Evolutionary conservation across 1,284 basidiomycete genomes (phyloP), one percentile per base, ranked within the genome.

Genomic region (Puccinia novopanici): DNA sequence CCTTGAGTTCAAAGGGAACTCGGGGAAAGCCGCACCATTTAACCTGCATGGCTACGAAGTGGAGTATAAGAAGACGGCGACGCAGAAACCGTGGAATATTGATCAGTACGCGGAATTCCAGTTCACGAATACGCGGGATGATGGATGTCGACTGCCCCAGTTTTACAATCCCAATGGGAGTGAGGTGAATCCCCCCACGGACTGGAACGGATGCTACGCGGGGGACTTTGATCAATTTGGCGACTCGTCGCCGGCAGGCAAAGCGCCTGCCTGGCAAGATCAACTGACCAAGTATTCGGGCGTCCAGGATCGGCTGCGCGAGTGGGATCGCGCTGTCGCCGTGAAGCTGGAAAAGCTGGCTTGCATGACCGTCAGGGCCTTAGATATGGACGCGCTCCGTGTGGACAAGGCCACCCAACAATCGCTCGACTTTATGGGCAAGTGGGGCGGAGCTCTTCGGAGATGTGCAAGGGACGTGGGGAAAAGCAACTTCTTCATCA

Each of bases 231-330:
- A 96, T 86, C 93, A 95, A 82, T 96, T 92, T 83, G 94, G 94
- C 82, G 94, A 96, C 87, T 92, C 93, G 89, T 93, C 95, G 85
- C 94, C 94, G 82, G 95, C 95, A 85, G 94, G 94, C 91, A 93
- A 95, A 59, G 93, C 55, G 84, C 86, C 86, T 55, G 86, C 87
- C 84, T 87, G 87, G 92, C 89, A 95, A 84, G 93, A 93, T 89
- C 92, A 95, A 86, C 87, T 96, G 42, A 90, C 93, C 83, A 96
- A 96, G 86, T 95, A 95, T 86, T 93, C 93, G 54, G 94, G 93
- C 80, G 76, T 83, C 24, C 82, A 83, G 68, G 82, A 83, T 42
- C 82, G 82, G 34, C 73, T 83, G 27, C 81, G 82, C 50, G 82
- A 83, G 34, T 83, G 82, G 81, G 74, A 83, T 70, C 59, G 73